A percentile compares a stretch with the other conserved stretches of the same genome.
Conservation (phyloP, 2,329 filamentous ascomycete species). For the Pseudogymnoascus sp. region DNA sequence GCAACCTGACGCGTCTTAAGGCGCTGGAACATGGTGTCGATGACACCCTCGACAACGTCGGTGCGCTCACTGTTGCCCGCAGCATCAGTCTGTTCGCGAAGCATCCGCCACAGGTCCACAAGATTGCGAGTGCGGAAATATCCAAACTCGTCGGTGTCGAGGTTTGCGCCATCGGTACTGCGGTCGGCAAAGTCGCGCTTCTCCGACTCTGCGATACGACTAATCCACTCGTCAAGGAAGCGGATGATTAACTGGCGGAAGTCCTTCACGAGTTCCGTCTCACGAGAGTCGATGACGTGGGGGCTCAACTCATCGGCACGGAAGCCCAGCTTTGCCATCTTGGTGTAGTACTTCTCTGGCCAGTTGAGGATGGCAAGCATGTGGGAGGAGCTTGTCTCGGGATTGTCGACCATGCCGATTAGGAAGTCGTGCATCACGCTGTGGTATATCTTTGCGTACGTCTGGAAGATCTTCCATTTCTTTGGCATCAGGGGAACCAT, state of each 20-base stretch:
- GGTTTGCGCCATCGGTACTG: slow-evolving; percentile 62
- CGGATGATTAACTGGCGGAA: slow-evolving; percentile 94
- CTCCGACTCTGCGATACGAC: slow-evolving; percentile 80
- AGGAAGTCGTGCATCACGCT: slow-evolving; percentile 92
- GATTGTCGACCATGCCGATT: slow-evolving; percentile 72
- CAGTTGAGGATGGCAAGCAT: slow-evolving; percentile 90
- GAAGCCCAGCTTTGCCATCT: slow-evolving; percentile 87
- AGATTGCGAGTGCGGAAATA: slow-evolving; percentile 88
- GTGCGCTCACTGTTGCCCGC: slow-evolving; percentile 76
- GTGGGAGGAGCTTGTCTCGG: slow-evolving; percentile 75
- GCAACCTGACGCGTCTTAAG: slow-evolving; percentile 74
- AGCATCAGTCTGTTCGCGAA: slow-evolving; percentile 83
- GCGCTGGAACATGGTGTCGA: slow-evolving; percentile 90
- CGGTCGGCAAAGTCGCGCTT: slow-evolving; percentile 72
- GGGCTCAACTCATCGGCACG: slow-evolving; percentile 67
- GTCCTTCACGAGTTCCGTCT: slow-evolving; percentile 82
- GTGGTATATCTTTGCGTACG: slow-evolving; percentile 87
- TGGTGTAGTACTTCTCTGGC: slow-evolving; percentile 91
- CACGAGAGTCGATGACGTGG: slow-evolving; percentile 83
- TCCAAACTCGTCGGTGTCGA: slow-evolving; percentile 81
- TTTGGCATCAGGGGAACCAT: slow-evolving; percentile 89
- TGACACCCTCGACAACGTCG: slow-evolving; percentile 89
- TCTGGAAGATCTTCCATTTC: slow-evolving; percentile 92
- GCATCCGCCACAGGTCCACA: slow-evolving; percentile 94
- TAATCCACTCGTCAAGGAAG: slow-evolving; percentile 95